These are phyloP conservation scores for Verticillium zaregamsianum DNA, from an alignment of 2,329 filamentous ascomycete species.

Conservation along the genomic window DNA sequence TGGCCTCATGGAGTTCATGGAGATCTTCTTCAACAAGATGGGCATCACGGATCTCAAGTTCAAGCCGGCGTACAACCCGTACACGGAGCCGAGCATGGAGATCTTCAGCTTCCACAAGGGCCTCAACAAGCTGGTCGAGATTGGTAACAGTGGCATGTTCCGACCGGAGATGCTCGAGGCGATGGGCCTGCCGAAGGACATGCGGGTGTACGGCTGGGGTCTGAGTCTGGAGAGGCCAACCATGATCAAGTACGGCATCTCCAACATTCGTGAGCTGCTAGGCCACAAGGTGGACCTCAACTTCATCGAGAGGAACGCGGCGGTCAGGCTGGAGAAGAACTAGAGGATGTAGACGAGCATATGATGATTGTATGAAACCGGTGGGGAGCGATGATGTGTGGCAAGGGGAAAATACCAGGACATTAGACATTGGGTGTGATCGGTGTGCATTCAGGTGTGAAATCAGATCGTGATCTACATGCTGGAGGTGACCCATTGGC, in stretches of 20 bases:
- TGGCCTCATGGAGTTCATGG: slow-evolving; percentile 88
- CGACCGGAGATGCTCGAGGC: slow-evolving; percentile 93
- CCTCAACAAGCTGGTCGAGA: slow-evolving; percentile 88
- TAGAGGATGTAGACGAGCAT: slow-evolving; percentile 34
- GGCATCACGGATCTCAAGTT: slow-evolving; percentile 81
- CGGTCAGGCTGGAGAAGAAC: slow-evolving; percentile 83
- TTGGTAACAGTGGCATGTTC: slow-evolving; percentile 99
- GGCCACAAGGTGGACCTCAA: slow-evolving; percentile 93
- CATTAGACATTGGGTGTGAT: neutral
- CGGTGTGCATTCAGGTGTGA: neutral
- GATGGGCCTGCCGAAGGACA: slow-evolving; percentile 88
- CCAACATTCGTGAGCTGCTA: slow-evolving; percentile 86
- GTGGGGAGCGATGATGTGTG: neutral
- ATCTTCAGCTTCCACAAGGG: slow-evolving; percentile 95
- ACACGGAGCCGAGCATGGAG: slow-evolving; percentile 96
- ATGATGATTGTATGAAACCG: slow-evolving; percentile 1
- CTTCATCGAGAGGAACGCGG: slow-evolving; percentile 89
- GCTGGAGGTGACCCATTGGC: neutral
- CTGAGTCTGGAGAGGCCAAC: slow-evolving; percentile 89
- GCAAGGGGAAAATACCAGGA: neutral
- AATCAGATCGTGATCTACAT: neutral
- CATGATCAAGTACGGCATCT: slow-evolving; percentile 93
- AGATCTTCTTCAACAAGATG: slow-evolving; percentile 95
- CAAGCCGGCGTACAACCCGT: slow-evolving; percentile 96
- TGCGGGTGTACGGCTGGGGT: slow-evolving; percentile 93